Base-by-base conservation (phyloP, 257 asterid species). In the Forsythia viridissima region DNA sequence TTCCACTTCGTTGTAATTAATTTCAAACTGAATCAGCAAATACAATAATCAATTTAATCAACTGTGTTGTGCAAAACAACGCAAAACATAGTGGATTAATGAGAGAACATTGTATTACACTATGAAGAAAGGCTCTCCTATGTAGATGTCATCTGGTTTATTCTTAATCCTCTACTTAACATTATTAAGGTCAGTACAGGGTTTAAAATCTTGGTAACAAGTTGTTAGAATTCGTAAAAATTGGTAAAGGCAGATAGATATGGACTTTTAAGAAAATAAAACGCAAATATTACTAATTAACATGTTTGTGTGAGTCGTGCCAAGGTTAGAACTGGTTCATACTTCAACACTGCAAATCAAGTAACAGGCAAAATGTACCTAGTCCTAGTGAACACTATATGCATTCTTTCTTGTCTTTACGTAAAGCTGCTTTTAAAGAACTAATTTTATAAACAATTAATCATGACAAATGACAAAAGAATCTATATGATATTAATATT, bases 401-500 rank as follows among this genome's bases (percentile, higher is more conserved):
- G 73, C 57, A 39, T 65, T 65, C 4, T 63, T 70, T 10, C 20
- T 70, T 42, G 16, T n/a, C 37, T 70, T 41, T 39, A 76, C 8
- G 2, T n/a, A 24, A 16, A 39, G 39, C 51, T 13, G 8, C 24
- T 78, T 79, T 74, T 15, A 5, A 30, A 5, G 3, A 73, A 59
- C 40, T 44, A 9, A 70, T 74, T 57, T 21, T 40, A 1, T 30
- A 69, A 74, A 44, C 67, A 72, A 48, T 48, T 75, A 48, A n/a
- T 63, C 13, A 37, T 71, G 82, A 7, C 34, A 52, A 52, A 79
- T 55, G 40, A 61, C 39, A 51, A n/a, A 71, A 12, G 81, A 78
- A 81, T 78, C 68, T 48, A 61, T 21, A 73, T 71, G 57, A 84
- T 71, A 48, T 46, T 11, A 3, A 12, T 4, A 36, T 24, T 24